Base-by-base conservation (phyloP, 192 early-diverging fungal species). In the Mortierella alpina region DNA sequence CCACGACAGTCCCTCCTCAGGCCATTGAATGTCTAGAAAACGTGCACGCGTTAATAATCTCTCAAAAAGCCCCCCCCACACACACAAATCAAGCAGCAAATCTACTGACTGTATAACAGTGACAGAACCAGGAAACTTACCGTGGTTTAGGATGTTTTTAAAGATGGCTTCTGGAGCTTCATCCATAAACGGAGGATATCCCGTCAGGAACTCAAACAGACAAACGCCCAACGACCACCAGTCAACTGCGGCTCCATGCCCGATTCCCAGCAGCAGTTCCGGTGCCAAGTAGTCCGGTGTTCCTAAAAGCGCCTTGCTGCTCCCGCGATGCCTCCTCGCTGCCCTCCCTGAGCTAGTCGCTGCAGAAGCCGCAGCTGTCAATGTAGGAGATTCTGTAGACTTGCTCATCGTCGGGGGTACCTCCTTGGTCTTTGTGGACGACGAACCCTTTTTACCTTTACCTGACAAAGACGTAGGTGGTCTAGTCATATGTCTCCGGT, bases 181-280 rank as follows among this genome's bases (percentile, higher is more conserved):
- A 78, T 95, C 96, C 60, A 91, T 94, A 68, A 97, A 97, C 0
- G 96, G 96, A 39, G 96, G 95, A 64, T 93, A 94, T 44, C 96
- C 96, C 13, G 88, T 86, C 52, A 97, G 70, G 84, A 95, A 95
- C 82, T 98, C 97, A 80, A 93, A 98, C 40, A 97, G 68, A 57
- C 95, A 94, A 41, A 98, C 91, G 31, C 97, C 97, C 15, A 98
- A 77, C 2, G 95, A 90, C 97, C 97, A 99, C 96, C 95, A 99
- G 70, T 99, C 97, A 10, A 98, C 97, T 4, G 91, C 91, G 5
- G 90, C 87, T 10, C 90, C 92, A 72, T 98, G 93, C 17, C 92
- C 93, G 13, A 93, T 90, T 7, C 96, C 95, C 10, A 96, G 88
- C 48, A 97, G 85, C 20, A 98, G 85, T 79, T 99, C 97, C 6